Percentiles rank a stretch among this genome's conserved stretches.
Evolutionary conservation across 371 early-diverging fungal species (phyloP).

Genomic region (Mucor lusitanicus): DNA sequence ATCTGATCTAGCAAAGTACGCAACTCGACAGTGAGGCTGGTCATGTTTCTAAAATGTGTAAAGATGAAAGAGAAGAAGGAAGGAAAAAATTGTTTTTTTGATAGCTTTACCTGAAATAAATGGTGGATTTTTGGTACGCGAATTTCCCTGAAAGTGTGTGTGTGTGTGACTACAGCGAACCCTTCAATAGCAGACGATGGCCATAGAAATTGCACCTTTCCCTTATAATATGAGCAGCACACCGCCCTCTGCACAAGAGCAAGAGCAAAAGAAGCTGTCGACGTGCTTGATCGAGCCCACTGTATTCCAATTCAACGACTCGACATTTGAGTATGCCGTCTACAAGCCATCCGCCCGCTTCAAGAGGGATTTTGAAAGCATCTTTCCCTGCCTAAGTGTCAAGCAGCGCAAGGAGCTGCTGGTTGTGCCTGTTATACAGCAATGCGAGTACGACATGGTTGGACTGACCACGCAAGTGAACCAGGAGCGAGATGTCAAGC

Average conservation of each 20-base stretch:
- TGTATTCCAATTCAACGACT: conserved; percentile 29
- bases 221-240: no score
- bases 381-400: conserved; percentile 51
- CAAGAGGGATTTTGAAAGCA: conserved; percentile 31
- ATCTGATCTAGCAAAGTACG: conserved; percentile 16
- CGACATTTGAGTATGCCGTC: conserved; percentile 43
- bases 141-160: neutral
- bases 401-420: conserved; percentile 53
- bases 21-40: conserved; percentile 9
- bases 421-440: conserved; percentile 82
- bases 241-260: neutral
- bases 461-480: conserved; percentile 70
- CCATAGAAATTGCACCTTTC: no score
- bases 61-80: neutral
- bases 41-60: conserved; percentile 10
- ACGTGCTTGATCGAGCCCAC: conserved; percentile 25
- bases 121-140: neutral
- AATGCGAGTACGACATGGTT: conserved; percentile 74
- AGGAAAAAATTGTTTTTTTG: conserved; percentile 2
- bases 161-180: conserved; percentile 1
- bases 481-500: conserved; percentile 75
- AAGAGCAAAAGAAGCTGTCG: conserved; percentile 13
- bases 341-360: conserved; percentile 41
- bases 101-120: neutral
- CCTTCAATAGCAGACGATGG: neutral